Evolutionary conservation across 2,329 filamentous ascomycete species (phyloP).

Genomic region (Macrophomina pseudophaseolina): DNA sequence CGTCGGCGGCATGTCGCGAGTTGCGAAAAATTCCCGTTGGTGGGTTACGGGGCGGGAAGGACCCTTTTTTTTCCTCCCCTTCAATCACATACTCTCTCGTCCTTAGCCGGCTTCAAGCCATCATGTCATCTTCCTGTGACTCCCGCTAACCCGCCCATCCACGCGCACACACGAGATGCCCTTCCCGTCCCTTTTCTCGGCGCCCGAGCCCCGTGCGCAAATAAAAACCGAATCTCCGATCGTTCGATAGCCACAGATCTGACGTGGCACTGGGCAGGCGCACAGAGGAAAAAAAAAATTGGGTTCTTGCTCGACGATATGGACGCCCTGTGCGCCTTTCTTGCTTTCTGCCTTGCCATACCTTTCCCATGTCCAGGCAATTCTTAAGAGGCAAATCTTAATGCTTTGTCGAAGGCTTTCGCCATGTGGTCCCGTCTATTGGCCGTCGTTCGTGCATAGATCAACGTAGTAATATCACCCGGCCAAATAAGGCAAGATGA

Average conservation of each 20-base stretch:
- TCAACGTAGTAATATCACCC: too few species aligned
- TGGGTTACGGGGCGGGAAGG: neutral
- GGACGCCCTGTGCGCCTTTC: neutral
- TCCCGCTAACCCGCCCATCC: neutral
- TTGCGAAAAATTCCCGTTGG: neutral
- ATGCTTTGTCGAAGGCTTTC: neutral
- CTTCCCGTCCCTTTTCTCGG: neutral
- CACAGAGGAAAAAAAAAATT: neutral
- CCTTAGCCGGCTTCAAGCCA: too few species aligned
- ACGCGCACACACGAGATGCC: neutral
- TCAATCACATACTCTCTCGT: neutral
- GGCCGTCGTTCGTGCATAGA: neutral
- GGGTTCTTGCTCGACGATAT: neutral
- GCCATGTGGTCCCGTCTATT: neutral
- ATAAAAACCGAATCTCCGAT: slow-evolving; percentile 14
- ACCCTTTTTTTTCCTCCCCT: neutral
- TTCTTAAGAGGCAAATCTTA: neutral
- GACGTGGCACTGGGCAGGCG: slow-evolving; percentile 17
- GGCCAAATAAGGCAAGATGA: neutral
- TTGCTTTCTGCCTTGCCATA: neutral
- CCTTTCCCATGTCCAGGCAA: neutral
- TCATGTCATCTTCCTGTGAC: neutral
- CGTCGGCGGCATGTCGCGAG: neutral
- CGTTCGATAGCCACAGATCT: slow-evolving; percentile 20
- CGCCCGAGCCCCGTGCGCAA: slow-evolving; percentile 11